Conservation (phyloP, 257 asterid genomes). For the Penstemon davidsonii region DNA sequence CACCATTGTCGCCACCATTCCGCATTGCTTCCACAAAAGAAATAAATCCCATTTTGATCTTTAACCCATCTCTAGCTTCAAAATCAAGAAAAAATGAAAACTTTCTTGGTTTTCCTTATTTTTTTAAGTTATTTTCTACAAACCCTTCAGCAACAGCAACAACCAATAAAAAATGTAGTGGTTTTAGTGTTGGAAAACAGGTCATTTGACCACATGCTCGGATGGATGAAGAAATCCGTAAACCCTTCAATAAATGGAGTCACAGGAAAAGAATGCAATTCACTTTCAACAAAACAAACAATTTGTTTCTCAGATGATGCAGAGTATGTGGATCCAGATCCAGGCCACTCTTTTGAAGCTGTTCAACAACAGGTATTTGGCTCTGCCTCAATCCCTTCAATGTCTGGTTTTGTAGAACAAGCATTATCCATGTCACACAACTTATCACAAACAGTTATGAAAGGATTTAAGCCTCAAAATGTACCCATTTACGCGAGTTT, state of each 20-base stretch:
- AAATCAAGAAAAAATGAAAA: constrained; percentile 29
- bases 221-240: constrained; percentile 77
- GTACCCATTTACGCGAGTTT: constrained; percentile 53
- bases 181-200: constrained; percentile 75
- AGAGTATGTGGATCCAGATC: constrained; percentile 75
- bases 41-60: neutral
- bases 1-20: neutral
- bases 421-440: constrained; percentile 48
- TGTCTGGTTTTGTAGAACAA: constrained; percentile 88
- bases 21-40: neutral
- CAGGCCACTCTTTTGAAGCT: constrained; percentile 83
- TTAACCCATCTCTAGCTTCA: neutral
- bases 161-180: constrained; percentile 69
- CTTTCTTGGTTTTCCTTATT: constrained; percentile 32
- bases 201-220: constrained; percentile 84
- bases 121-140: constrained; percentile 32
- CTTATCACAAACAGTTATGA: constrained; percentile 66
- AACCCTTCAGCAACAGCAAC: constrained; percentile 40
- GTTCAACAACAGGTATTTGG: constrained; percentile 67
- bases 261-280: constrained; percentile 71
- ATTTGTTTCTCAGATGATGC: constrained; percentile 74
- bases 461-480: constrained; percentile 62
- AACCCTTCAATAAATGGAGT: constrained; percentile 71
- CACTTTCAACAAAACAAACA: constrained; percentile 34
- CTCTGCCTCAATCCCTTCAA: constrained; percentile 48